Base-by-base conservation (phyloP, 2,329 filamentous ascomycete species). In the Colletotrichum sp. region DNA sequence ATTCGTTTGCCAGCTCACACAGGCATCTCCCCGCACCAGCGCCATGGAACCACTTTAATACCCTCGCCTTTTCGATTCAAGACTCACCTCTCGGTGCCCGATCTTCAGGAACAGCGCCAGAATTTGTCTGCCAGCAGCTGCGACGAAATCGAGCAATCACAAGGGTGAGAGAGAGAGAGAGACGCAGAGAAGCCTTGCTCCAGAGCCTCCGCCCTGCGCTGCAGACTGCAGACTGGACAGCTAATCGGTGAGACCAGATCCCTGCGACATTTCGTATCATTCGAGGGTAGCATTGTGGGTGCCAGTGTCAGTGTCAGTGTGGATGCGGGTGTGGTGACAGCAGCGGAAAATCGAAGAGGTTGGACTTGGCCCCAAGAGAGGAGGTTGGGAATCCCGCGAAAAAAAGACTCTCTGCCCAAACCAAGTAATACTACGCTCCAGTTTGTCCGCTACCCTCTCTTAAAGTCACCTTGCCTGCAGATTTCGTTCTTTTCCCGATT, bases 321-420 rank as follows among this genome's bases (percentile, higher is more conserved):
- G 44, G 64, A 34, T 69, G 70, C 75, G 71, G 72, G 66, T 75
- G 71, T 76, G 71, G 67, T 75, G 75, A 71, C 75, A 76, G 72
- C 62, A 59, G 49, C 62, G 44, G 39, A 65, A 71, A 76, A 75
- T 70, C 60, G 32, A 69, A 75, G 72, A 76, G 75, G 75, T 76
- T 76, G 75, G 75, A 73, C 64, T 70, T 49, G 44, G 59, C 60
- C 64, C 59, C 44, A 34, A 65, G 26, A 60, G 67, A 63, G 75
- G 75, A 76, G 75, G 72, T 76, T 77, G 75, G 75, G 75, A 72
- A 69, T 63, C 66, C 66, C 66, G 67, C 75, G 63, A 68, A 75
- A 76, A 67, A 74, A 69, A n/a, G 44, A 18, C 71, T 52, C 44
- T 71, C 65, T 64, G 55, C 68, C 72, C 66, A 67, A 76, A 63